Evolutionary conservation across 1,284 basidiomycete genomes (phyloP).

Genomic region (Cryptococcus depauperatus): DNA sequence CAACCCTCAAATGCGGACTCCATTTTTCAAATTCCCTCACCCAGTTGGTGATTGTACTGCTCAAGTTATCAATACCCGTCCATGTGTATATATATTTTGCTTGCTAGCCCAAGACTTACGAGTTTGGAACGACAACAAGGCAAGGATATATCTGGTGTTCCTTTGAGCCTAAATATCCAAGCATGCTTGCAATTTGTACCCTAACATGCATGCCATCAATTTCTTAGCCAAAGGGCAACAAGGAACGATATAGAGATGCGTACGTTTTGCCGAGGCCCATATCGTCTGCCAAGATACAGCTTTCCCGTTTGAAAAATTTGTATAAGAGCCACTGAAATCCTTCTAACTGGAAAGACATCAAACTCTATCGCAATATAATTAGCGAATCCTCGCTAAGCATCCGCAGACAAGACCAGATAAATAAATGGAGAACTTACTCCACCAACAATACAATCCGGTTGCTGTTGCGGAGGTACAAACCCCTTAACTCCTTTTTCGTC

Average conservation of each 20-base stretch:
- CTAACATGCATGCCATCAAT: conserved; percentile 47
- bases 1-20: conserved; percentile 56
- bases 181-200: conserved; percentile 78
- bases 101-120: conserved; percentile 57
- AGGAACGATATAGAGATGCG: conserved; percentile 5
- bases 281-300: conserved; percentile 93
- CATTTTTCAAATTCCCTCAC: conserved; percentile 79
- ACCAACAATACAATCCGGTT: conserved; percentile 46
- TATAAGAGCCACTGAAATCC: conserved; percentile 88
- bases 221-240: neutral
- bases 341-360: conserved; percentile 86
- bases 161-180: conserved; percentile 62
- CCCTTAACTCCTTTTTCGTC: conserved; percentile 28
- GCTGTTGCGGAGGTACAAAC: conserved; percentile 35
- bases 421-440: conserved; percentile 37
- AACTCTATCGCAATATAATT: conserved; percentile 40
- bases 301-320: conserved; percentile 80
- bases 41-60: conserved; percentile 46
- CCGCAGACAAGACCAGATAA: neutral
- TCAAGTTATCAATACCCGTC: neutral
- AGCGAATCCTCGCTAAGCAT: neutral
- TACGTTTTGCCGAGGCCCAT: conserved; percentile 68
- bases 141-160: conserved; percentile 59
- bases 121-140: conserved; percentile 84
- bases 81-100: neutral